Evolutionary conservation across 306 rosid genomes (phyloP), one percentile per base, ranked within the genome.

Genomic region (Citrullus colocynthis): DNA sequence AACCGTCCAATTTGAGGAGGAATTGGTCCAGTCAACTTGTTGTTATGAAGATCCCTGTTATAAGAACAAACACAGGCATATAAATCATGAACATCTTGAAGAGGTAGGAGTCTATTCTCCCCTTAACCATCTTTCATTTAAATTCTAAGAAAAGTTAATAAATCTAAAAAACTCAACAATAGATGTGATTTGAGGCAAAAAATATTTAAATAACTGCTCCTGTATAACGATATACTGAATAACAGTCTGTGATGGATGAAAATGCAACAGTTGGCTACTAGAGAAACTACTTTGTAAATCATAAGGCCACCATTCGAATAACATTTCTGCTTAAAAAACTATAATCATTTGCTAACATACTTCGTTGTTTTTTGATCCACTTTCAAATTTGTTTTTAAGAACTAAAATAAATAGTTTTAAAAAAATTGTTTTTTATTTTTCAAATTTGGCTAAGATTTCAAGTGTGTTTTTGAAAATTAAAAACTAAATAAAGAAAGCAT

Each of bases 21-120:
- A 87, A 96, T 92, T 13, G 99, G 99, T 32, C 99, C 99, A 1
- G 99, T 92, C 87, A 96, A 78, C 90, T 96, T 96, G 91, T 96
- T 96, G 81, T 96, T 96, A 56, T 96, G 99, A 32, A 96, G 88
- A 88, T 96, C 99, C 85, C 99, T 96, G 97, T 64, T 62, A 81
- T 39, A 74, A 18, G 66, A 21, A 81, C 30, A 44, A 64, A 64
- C 28, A 18, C 49, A 65, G 72, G 24, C 72, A 65, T 37, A 65
- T 15, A 65, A 17, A 65, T 65, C 6, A 37, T 65, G 14, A 65
- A 15, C 14, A 37, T 65, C 45, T 36, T 17, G 24, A 37, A 37
- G 48, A 36, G 72, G 20, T 65, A 41, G 6, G 42, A 65, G 9
- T 65, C 11, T 4, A 37, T 65, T 36, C 15, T 65, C 49, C 72